Evolutionary conservation across 1,284 basidiomycete genomes (phyloP).

Genomic region (Cutaneotrichosporon spelunceum): DNA sequence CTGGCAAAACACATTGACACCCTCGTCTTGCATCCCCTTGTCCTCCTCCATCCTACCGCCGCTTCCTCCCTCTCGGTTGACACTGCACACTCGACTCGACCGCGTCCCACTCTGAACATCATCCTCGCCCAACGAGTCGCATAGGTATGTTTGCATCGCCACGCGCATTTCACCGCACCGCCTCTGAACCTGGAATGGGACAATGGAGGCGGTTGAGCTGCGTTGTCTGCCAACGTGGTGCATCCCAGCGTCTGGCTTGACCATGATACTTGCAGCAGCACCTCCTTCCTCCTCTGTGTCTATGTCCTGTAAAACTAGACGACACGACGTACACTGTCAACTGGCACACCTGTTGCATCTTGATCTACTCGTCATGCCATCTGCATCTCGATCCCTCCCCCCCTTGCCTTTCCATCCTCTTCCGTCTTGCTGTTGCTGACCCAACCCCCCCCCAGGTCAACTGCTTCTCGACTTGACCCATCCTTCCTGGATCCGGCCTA

Average conservation of each 20-base stretch:
- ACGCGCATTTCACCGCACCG: no score
- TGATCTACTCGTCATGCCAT: no score
- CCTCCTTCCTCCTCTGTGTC: no score
- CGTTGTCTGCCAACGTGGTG: no score
- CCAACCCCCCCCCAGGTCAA: neutral
- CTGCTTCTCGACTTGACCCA: neutral
- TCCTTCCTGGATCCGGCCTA: neutral
- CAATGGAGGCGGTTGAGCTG: no score
- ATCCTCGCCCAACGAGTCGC: constrained; percentile 1
- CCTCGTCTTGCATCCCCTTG: neutral
- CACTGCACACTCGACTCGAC: neutral
- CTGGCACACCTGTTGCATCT: no score
- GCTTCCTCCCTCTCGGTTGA: neutral
- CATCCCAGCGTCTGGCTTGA: no score
- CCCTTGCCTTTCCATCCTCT: neutral
- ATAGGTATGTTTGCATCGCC: neutral
- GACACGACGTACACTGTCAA: no score
- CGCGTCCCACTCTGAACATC: neutral
- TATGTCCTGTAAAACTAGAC: no score
- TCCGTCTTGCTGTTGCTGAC: neutral
- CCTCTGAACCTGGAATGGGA: no score
- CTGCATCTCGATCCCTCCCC: neutral
- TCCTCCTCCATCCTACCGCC: constrained; percentile 1
- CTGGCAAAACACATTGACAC: neutral
- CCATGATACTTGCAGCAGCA: no score